These are phyloP conservation scores for Pythium myriotylum DNA, from an alignment of 352 stramenopile species.

Conservation along the genomic window DNA sequence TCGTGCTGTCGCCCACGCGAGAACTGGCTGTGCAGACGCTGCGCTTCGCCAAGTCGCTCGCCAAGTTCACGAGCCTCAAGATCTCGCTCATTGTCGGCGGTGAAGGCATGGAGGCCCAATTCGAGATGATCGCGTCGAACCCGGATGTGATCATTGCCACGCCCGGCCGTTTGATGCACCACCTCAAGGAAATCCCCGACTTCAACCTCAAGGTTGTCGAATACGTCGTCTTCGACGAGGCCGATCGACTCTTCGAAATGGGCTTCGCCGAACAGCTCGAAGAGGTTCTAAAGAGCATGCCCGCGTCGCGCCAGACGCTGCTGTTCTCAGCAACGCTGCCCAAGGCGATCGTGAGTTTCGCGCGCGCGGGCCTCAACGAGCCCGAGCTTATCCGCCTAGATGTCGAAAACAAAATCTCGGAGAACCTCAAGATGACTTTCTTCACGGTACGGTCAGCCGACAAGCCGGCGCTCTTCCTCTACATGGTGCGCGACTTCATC, in stretches of 20 bases:
- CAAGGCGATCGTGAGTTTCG: constrained; percentile 98
- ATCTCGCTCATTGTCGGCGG: constrained; percentile 96
- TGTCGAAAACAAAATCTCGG: constrained; percentile 97
- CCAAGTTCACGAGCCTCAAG: constrained; percentile 92
- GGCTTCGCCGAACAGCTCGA: constrained; percentile 98
- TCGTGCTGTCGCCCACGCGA: constrained; percentile 96
- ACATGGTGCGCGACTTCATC: constrained; percentile 96
- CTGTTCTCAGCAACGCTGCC: constrained; percentile 98
- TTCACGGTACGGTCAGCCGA: constrained; percentile 95
- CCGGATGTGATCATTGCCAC: constrained; percentile 96
- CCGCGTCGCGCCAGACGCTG: constrained; percentile 85
- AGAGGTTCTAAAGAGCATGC: constrained; percentile 93
- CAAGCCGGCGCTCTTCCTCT: constrained; percentile 96
- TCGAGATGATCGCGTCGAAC: constrained; percentile 93
- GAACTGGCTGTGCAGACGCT: constrained; percentile 99
- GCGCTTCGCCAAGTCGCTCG: constrained; percentile 86
- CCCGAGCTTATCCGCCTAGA: constrained; percentile 98
- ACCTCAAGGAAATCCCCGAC: constrained; percentile 92
- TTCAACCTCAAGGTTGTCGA: constrained; percentile 93
- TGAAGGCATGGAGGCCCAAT: constrained; percentile 98
- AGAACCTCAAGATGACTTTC: constrained; percentile 97
- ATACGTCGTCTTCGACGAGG: constrained; percentile 98
- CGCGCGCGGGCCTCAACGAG: constrained; percentile 96
- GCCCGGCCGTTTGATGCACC: constrained; percentile 94
- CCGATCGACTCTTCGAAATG: constrained; percentile 99